Conservation (phyloP, 2,329 filamentous ascomycete species). For the Colletotrichum somersetense region DNA sequence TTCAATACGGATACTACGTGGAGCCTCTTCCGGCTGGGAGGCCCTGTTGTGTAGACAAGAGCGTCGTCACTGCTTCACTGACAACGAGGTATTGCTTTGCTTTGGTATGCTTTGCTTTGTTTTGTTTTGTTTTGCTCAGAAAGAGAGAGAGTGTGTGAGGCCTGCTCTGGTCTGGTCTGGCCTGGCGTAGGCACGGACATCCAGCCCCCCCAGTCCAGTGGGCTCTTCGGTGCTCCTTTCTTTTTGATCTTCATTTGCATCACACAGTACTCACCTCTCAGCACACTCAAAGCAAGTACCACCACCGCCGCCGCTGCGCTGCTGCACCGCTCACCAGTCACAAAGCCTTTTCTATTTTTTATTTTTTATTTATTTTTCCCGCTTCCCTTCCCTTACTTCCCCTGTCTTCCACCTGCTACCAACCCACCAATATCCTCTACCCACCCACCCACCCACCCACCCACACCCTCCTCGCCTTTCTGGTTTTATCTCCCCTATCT, state of each 20-base stretch:
- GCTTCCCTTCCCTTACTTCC: constrained; percentile 22
- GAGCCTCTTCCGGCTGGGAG: constrained; percentile 10
- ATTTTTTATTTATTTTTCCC: constrained; percentile 13
- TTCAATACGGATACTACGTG: constrained; percentile 4
- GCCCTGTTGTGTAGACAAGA: constrained; percentile 37
- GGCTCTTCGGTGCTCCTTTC: constrained; percentile 39
- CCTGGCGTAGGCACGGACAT: constrained; percentile 39
- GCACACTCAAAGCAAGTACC: constrained; percentile 2
- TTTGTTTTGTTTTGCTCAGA: not conserved
- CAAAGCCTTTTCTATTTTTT: constrained; percentile 9
- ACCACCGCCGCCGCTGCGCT: not conserved
- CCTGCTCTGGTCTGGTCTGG: constrained; percentile 2
- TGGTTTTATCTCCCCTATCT: constrained; percentile 22
- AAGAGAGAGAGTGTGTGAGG: not conserved
- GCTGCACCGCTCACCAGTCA: constrained; percentile 24
- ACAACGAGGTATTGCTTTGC: no score
- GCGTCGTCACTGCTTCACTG: constrained; percentile 38
- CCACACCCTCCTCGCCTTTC: constrained; percentile 23
- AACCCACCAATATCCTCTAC: not conserved
- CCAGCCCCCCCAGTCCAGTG: constrained; percentile 21
- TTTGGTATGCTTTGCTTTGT: no score
- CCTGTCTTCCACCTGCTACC: constrained; percentile 24
- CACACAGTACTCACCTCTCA: constrained; percentile 15
- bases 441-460: constrained; percentile 21
- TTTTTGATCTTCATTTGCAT: constrained; percentile 43